Evolutionary conservation across 495 filamentous ascomycete species (phyloP).

Genomic region (Amphirosellinia nigrospora): DNA sequence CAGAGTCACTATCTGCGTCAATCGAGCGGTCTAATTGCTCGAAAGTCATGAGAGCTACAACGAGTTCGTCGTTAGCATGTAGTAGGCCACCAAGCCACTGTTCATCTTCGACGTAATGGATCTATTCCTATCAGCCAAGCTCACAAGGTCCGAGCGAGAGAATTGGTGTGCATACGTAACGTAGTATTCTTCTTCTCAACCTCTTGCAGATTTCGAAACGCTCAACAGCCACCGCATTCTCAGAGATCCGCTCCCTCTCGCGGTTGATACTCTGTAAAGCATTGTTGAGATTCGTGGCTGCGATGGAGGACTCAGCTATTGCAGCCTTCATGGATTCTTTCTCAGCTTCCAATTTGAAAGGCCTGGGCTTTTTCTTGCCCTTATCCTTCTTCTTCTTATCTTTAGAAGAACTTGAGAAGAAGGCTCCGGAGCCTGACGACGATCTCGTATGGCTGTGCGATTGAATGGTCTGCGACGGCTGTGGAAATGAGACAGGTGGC

Average conservation of each 20-base stretch:
- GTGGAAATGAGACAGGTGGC: slow-evolving; percentile 42
- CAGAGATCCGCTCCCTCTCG: slow-evolving; percentile 84
- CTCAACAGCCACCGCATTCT: slow-evolving; percentile 75
- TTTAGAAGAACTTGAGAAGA: slow-evolving; percentile 41
- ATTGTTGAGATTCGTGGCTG: slow-evolving; percentile 90
- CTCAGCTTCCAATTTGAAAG: slow-evolving; percentile 87
- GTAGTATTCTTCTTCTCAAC: slow-evolving; percentile 80
- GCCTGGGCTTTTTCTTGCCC: slow-evolving; percentile 56
- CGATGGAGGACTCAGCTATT: slow-evolving; percentile 84
- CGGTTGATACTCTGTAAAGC: slow-evolving; percentile 89
- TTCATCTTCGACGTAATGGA: slow-evolving; percentile 82
- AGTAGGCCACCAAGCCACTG: slow-evolving; percentile 81
- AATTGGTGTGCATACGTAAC: slow-evolving; percentile 64
- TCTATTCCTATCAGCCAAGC: slow-evolving; percentile 47
- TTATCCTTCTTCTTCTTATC: slow-evolving; percentile 58
- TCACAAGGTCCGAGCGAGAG: neutral
- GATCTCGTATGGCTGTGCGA: slow-evolving; percentile 43
- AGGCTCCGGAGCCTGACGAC: slow-evolving; percentile 38
- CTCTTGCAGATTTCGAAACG: slow-evolving; percentile 87
- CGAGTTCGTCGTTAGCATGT: slow-evolving; percentile 83
- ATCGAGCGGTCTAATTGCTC: slow-evolving; percentile 95
- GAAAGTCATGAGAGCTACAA: slow-evolving; percentile 91
- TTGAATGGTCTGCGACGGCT: slow-evolving; percentile 39
- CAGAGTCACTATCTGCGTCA: slow-evolving; percentile 95
- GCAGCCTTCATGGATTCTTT: slow-evolving; percentile 81